Conservation (phyloP, 2,329 filamentous ascomycete species). For the Colletotrichum orchidophilum region DNA sequence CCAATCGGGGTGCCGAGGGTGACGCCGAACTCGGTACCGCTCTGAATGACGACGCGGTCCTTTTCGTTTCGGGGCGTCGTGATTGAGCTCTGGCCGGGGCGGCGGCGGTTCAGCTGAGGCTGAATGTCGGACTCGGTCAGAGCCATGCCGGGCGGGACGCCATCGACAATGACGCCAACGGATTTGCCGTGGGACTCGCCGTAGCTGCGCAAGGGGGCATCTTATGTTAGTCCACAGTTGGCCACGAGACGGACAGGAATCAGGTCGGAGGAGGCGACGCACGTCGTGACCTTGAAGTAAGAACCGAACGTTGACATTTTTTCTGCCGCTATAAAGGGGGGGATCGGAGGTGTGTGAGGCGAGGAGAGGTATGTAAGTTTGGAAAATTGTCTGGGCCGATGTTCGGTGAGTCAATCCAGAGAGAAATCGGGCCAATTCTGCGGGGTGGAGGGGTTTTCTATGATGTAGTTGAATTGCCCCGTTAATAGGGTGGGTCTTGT, state of each 20-base stretch:
- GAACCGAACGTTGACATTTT: constrained; percentile 89
- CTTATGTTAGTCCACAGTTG: constrained; percentile 23
- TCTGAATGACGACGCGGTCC: constrained; percentile 91
- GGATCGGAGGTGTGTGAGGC: constrained; percentile 6
- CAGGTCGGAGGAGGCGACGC: constrained; percentile 46
- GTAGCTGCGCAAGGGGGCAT: constrained; percentile 45
- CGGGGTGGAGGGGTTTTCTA: constrained; percentile 29
- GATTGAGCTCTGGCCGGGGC: constrained; percentile 88
- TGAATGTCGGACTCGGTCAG: constrained; percentile 91
- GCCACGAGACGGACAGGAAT: constrained; percentile 16
- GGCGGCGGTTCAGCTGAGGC: constrained; percentile 89
- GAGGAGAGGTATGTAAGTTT: neutral
- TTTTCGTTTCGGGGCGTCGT: constrained; percentile 95
- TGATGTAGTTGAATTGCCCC: constrained; percentile 20
- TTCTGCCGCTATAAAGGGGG: constrained; percentile 32
- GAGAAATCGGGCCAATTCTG: constrained; percentile 4
- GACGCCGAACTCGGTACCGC: constrained; percentile 88
- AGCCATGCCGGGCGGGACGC: constrained; percentile 86
- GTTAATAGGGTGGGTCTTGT: constrained; percentile 9
- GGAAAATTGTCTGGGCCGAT: constrained; percentile 24
- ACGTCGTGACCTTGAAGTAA: constrained; percentile 85
- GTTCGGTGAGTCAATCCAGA: constrained; percentile 31
- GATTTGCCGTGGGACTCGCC: constrained; percentile 85
- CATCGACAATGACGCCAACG: constrained; percentile 95
- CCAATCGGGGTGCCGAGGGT: constrained; percentile 92